Percentiles rank a stretch among this genome's conserved stretches.
Conservation (phyloP, 306 rosid genomes). For the Erythrophleum fordii region DNA sequence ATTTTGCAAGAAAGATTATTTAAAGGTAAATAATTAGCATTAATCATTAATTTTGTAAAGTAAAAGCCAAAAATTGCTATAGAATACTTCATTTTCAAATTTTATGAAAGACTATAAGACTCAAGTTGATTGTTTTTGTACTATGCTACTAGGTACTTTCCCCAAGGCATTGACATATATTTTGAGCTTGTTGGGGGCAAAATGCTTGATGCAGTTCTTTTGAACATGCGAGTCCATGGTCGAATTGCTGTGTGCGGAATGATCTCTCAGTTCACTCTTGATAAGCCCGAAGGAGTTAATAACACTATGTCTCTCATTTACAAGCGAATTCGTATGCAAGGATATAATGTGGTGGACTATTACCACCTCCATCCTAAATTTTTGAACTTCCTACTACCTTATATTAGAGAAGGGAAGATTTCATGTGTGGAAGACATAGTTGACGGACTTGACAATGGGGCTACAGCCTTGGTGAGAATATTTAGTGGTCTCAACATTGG, state of each 20-base stretch:
- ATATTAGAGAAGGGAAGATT: background rate
- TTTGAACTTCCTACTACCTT: background rate
- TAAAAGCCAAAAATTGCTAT: too few relatives aligned
- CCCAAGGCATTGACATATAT: slow-evolving; percentile 23
- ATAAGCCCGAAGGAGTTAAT: slow-evolving; percentile 4
- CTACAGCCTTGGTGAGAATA: background rate
- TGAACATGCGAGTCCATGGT: slow-evolving; percentile 21
- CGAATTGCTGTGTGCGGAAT: slow-evolving; percentile 28
- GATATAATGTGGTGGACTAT: slow-evolving; percentile 17
- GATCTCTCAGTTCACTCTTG: slow-evolving; percentile 21
- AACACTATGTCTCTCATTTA: background rate
- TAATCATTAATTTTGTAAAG: too few relatives aligned
- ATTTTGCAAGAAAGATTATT: too few relatives aligned
- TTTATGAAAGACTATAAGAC: too few relatives aligned
- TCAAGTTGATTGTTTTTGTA: background rate
- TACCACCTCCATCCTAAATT: slow-evolving; percentile 6
- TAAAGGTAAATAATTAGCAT: too few relatives aligned
- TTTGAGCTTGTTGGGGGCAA: slow-evolving; percentile 27
- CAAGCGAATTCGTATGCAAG: slow-evolving; percentile 6
- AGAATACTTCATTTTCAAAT: too few relatives aligned
- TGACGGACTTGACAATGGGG: slow-evolving; percentile 11
- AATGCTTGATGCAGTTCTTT: slow-evolving; percentile 20
- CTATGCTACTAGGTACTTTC: background rate
- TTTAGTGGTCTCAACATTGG: slow-evolving; percentile 18
- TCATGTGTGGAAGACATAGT: background rate